Conservation (phyloP, 2,329 filamentous ascomycete species). For the Pseudogymnoascus sp. region DNA sequence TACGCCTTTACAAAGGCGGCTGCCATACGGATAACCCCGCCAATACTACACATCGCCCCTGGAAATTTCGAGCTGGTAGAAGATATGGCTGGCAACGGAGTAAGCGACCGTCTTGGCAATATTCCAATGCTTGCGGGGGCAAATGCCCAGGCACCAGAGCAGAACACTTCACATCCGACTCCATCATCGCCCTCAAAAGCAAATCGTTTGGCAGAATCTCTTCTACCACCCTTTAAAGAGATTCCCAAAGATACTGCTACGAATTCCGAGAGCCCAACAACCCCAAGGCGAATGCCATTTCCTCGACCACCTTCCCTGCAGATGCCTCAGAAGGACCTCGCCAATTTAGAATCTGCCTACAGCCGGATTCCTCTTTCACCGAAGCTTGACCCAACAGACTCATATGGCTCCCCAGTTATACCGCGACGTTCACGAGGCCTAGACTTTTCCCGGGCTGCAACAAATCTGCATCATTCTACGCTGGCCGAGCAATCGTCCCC, state of each 20-base stretch:
- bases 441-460: constrained; percentile 89
- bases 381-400: constrained; percentile 75
- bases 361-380: constrained; percentile 69
- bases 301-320: constrained; percentile 62
- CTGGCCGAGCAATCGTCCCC: constrained; percentile 82
- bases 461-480: constrained; percentile 90
- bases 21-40: background rate
- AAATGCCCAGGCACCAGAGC: background rate
- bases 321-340: constrained; percentile 51
- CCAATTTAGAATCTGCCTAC: constrained; percentile 36
- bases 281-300: constrained; percentile 63
- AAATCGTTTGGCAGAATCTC: background rate
- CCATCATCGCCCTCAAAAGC: background rate
- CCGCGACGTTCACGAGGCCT: constrained; percentile 83
- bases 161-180: background rate
- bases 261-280: constrained; percentile 46
- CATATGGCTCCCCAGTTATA: constrained; percentile 81
- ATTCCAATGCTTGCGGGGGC: background rate
- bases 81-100: background rate
- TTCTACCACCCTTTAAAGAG: background rate
- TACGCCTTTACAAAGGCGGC: background rate
- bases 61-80: background rate
- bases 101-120: background rate
- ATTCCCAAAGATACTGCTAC: constrained; percentile 15
- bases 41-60: background rate